A percentile compares a stretch with the other conserved stretches of the same genome.
Conservation (phyloP, 108 stramenopile species). For the Conticribra weissflogii region DNA sequence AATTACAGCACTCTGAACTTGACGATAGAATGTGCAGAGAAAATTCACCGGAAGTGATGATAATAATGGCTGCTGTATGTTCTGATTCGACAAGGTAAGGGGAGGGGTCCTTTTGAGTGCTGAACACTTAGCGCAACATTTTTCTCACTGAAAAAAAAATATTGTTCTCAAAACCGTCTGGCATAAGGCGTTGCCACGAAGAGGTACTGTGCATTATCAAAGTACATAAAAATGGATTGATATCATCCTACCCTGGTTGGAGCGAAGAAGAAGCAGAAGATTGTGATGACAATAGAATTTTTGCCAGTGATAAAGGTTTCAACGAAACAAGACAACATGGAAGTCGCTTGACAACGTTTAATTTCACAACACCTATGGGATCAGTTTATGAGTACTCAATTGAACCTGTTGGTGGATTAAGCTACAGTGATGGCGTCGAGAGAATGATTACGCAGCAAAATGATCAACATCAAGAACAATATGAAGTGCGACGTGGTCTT, state of each 20-base stretch:
- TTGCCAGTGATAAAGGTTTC: slow-evolving; percentile 22
- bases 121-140: not conserved
- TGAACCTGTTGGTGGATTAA: slow-evolving; percentile 10
- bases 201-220: slow-evolving; percentile 23
- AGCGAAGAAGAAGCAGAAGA: slow-evolving; percentile 29
- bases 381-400: slow-evolving; percentile 25
- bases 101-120: not conserved
- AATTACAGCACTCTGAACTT: slow-evolving; percentile 6
- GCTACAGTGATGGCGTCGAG: not conserved
- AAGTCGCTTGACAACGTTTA: slow-evolving; percentile 15
- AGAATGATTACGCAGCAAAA: slow-evolving; percentile 11
- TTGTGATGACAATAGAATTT: slow-evolving; percentile 8
- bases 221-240: slow-evolving; percentile 15
- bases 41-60: slow-evolving; percentile 22
- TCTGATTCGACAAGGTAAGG: not conserved
- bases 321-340: slow-evolving; percentile 14
- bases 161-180: not conserved
- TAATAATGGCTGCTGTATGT: slow-evolving; percentile 18
- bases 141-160: not conserved
- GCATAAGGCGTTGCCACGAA: not conserved
- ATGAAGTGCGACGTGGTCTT: slow-evolving; percentile 16
- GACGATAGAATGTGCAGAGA: slow-evolving; percentile 23
- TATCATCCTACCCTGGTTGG: slow-evolving; percentile 24
- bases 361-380: slow-evolving; percentile 7
- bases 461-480: slow-evolving; percentile 4